These are phyloP conservation scores for Debaryomyces fabryi DNA, from an alignment of 1,139 yeast genomes.

Conservation along the genomic window DNA sequence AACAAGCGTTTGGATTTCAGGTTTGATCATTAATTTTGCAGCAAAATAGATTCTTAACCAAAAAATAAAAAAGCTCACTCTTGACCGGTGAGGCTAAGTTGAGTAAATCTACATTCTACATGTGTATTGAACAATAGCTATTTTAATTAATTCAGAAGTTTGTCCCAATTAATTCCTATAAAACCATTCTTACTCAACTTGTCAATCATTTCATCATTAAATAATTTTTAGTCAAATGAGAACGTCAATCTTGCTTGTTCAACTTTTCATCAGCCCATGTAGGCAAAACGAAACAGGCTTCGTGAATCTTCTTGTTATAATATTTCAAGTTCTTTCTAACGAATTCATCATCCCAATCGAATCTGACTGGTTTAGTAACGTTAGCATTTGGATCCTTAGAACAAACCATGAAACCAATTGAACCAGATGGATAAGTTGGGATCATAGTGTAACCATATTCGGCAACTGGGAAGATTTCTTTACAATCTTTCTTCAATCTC, in stretches of 20 bases:
- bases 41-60: background rate
- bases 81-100: background rate
- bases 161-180: background rate
- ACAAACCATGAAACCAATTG: conserved; percentile 93
- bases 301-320: conserved; percentile 78
- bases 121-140: background rate
- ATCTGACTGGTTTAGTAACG: conserved; percentile 69
- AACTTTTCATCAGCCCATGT: conserved; percentile 68
- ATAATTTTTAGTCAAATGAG: background rate
- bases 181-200: background rate
- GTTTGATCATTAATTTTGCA: conserved; percentile 19
- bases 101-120: background rate
- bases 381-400: conserved; percentile 68
- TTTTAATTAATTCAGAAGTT: background rate
- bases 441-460: conserved; percentile 87
- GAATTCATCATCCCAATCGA: conserved; percentile 58
- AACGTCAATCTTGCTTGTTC: conserved; percentile 20
- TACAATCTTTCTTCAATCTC: conserved; percentile 73
- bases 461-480: conserved; percentile 81
- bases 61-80: background rate
- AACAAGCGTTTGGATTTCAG: conserved; percentile 53
- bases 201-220: conserved; percentile 5
- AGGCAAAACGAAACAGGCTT: conserved; percentile 85
- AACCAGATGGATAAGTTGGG: conserved; percentile 94
- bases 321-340: conserved; percentile 71